Base-by-base conservation (phyloP, 2,329 filamentous ascomycete genomes). In the Cladosporium sp. region DNA sequence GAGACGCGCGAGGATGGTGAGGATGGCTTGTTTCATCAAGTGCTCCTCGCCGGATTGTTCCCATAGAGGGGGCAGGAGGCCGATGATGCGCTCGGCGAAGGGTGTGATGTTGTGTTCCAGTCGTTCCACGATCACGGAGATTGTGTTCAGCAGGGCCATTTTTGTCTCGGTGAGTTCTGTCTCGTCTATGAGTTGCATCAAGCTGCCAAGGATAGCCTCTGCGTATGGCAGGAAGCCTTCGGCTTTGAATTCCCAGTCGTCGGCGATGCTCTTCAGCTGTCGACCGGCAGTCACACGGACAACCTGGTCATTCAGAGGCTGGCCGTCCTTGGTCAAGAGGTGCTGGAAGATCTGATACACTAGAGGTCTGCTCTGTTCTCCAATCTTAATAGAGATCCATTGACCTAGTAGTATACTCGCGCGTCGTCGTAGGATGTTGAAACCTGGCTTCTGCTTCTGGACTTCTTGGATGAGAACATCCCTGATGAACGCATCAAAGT, bases 261-360 rank as follows among this genome's bases (percentile, higher is more conserved):
- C 86, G 0, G 89, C 83, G 38, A 96, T 80, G 57, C 80, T 80
- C 59, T 86, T 85, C 44, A 99, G 80, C 61, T 95, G 89, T 50
- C 91, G 80, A 5, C 89, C 93, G 3, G 93, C 89, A 2, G 92
- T 96, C 48, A 97, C 85, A 12, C 89, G 84, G 27, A 99, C 93
- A 1, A 97, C 91, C 47, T 90, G 79, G 63, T 99, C 93, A 62
- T 99, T 99, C 53, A 83, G 76, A 7, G 82, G 75, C 3, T 47
- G 36, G 61, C 96, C 90, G 15, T 80, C 78, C 7, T 83, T 81
- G 60, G 90, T 85, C 17, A 99, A 77, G 12, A 99, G 78, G 67
- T 96, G 88, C 52, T 88, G 83, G 66, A 90, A 96, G 50, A 97
- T 89, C 62, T 92, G 85, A 64, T 95, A 97, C 4, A 95, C 82